These are phyloP conservation scores for Ophiostoma sp. DNA, from an alignment of 2,329 filamentous ascomycete genomes.

Conservation along the genomic window DNA sequence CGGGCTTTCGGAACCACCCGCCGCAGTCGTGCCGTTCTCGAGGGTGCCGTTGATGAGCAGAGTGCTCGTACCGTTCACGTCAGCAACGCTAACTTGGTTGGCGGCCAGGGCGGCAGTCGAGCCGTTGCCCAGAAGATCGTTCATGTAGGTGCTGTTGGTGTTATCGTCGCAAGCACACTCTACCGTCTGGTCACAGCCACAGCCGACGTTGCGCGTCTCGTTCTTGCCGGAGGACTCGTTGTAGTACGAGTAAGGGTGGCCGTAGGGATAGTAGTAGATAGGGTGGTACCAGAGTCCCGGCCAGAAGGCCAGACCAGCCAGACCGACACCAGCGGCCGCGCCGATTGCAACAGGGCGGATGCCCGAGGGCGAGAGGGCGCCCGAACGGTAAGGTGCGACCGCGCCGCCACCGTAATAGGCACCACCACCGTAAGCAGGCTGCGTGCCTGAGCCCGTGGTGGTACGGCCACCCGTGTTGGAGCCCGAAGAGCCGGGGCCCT, in stretches of 20 bases:
- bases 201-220: constrained; percentile 61
- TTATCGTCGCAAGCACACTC: constrained; percentile 72
- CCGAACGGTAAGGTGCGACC: constrained; percentile 59
- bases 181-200: constrained; percentile 57
- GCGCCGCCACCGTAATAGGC: constrained; percentile 68
- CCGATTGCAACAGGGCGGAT: constrained; percentile 55
- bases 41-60: constrained; percentile 76
- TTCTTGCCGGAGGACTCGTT: constrained; percentile 54
- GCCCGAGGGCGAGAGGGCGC: constrained; percentile 52
- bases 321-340: constrained; percentile 42
- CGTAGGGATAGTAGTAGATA: constrained; percentile 62
- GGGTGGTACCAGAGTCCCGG: constrained; percentile 65
- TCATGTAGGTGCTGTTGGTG: constrained; percentile 58
- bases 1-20: constrained; percentile 46
- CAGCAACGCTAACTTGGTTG: constrained; percentile 60
- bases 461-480: constrained; percentile 54
- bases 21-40: constrained; percentile 63
- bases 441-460: constrained; percentile 57
- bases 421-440: constrained; percentile 61
- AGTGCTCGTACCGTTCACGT: constrained; percentile 62
- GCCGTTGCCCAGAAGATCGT: constrained; percentile 65
- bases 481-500: constrained; percentile 29
- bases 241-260: constrained; percentile 50
- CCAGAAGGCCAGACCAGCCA: constrained; percentile 57
- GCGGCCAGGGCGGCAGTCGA: constrained; percentile 61